Evolutionary conservation across 805 yeast species (phyloP).

Genomic region (Cyberlindnera maritima): DNA sequence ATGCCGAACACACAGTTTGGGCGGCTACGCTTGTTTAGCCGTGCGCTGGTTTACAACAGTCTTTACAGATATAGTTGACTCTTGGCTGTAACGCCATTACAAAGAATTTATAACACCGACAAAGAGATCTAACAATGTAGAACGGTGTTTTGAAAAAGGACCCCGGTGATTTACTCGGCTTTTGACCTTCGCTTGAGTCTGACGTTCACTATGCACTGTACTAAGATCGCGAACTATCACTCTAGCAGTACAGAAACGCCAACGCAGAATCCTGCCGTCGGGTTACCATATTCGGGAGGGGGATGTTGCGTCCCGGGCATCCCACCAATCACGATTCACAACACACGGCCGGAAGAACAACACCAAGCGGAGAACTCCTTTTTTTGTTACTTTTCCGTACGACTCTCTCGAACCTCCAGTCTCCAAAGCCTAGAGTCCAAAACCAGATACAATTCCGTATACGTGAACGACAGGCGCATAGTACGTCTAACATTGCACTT

Average conservation of each 20-base stretch:
- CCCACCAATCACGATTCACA: not conserved
- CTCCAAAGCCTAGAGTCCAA: too few relatives aligned
- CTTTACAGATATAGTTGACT: not conserved
- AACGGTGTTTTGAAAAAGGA: not conserved
- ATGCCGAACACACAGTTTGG: too few relatives aligned
- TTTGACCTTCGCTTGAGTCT: too few relatives aligned
- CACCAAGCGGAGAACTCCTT: not conserved
- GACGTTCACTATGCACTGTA: too few relatives aligned
- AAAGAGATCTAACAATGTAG: not conserved
- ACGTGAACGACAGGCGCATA: too few relatives aligned
- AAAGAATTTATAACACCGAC: not conserved
- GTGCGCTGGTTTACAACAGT: not conserved
- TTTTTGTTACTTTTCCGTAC: too few relatives aligned
- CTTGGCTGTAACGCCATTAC: not conserved
- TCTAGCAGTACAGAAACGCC: not conserved
- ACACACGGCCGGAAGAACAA: not conserved
- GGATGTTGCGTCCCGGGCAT: not conserved
- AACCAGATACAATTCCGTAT: too few relatives aligned
- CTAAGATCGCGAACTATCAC: too few relatives aligned
- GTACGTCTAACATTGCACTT: too few relatives aligned
- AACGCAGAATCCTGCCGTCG: not conserved
- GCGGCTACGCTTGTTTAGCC: too few relatives aligned
- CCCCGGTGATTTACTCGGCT: not conserved
- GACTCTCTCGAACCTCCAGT: too few relatives aligned
- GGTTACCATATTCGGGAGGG: not conserved